Conservation (phyloP, 2,329 filamentous ascomycete species). For the Penicillium brasilianum region DNA sequence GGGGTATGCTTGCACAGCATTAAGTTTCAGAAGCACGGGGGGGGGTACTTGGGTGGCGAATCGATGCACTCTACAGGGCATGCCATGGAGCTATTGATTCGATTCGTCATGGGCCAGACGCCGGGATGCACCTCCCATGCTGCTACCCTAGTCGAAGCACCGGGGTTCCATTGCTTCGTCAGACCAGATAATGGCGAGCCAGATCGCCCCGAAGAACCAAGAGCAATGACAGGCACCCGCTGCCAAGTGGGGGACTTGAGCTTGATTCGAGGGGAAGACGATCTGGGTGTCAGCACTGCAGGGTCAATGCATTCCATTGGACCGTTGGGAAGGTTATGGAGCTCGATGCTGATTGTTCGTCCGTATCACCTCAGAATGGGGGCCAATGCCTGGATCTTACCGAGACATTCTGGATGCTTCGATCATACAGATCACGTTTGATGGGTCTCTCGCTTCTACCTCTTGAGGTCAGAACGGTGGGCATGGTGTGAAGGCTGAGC, state of each 20-base stretch:
- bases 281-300: background rate
- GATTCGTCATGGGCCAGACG: background rate
- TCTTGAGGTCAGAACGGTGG: background rate
- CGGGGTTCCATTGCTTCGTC: background rate
- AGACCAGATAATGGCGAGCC: background rate
- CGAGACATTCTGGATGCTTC: background rate
- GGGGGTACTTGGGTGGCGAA: conserved; percentile 14
- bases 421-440: background rate
- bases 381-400: background rate
- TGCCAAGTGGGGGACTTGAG: background rate
- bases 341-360: conserved; percentile 2
- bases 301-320: background rate
- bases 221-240: conserved; percentile 9
- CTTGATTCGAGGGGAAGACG: background rate
- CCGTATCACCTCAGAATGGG: conserved; percentile 11
- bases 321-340: background rate
- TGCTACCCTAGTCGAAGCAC: background rate
- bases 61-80: background rate
- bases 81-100: background rate
- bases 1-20: conserved; percentile 19
- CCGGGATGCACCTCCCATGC: background rate
- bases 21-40: conserved; percentile 16
- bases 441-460: background rate
- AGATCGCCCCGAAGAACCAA: conserved; percentile 1
- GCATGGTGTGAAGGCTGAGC: background rate